phyloP scores from a whole-genome alignment of 768 basidiomycete genomes.

The Omphalotus guepiniiformis region DNA sequence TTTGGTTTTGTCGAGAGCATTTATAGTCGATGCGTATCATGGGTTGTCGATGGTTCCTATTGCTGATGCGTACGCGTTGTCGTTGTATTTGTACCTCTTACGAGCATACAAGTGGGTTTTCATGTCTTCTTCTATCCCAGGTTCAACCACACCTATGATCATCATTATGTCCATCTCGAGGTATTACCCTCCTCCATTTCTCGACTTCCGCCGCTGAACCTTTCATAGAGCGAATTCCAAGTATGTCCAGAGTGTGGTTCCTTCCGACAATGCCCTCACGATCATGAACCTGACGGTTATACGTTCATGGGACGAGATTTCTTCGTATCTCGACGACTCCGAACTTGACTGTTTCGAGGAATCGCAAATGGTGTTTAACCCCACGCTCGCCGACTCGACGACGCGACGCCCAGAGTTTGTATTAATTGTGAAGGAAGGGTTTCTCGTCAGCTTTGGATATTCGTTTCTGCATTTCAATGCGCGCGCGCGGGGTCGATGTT shows the following conservation, averaged over 20 bases:
- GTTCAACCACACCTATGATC: conserved; percentile 68
- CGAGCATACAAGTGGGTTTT: conserved; percentile 29
- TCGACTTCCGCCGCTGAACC: neutral
- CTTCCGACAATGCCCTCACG: conserved; percentile 62
- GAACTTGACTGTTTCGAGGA: neutral
- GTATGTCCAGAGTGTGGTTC: conserved; percentile 76
- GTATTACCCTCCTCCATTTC: conserved; percentile 30
- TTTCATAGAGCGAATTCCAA: conserved; percentile 58
- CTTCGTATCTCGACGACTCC: neutral
- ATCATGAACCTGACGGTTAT: too few species aligned
- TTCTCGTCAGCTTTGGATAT: too few species aligned
- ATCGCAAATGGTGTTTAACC: too few species aligned
- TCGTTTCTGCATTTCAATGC: too few species aligned
- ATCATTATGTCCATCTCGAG: conserved; percentile 73
- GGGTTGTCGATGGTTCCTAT: conserved; percentile 80
- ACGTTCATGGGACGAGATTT: conserved; percentile 22
- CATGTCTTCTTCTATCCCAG: conserved; percentile 31
- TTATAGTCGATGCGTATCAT: conserved; percentile 78
- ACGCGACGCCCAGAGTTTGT: too few species aligned
- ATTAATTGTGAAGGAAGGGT: too few species aligned
- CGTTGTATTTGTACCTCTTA: neutral
- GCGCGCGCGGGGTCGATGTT: conserved; percentile 43
- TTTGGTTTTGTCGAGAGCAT: conserved; percentile 78
- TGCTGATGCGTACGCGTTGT: conserved; percentile 64
- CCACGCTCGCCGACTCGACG: too few species aligned